phyloP scores from a whole-genome alignment of 768 basidiomycete genomes.

The Phaffia tasmanica region DNA sequence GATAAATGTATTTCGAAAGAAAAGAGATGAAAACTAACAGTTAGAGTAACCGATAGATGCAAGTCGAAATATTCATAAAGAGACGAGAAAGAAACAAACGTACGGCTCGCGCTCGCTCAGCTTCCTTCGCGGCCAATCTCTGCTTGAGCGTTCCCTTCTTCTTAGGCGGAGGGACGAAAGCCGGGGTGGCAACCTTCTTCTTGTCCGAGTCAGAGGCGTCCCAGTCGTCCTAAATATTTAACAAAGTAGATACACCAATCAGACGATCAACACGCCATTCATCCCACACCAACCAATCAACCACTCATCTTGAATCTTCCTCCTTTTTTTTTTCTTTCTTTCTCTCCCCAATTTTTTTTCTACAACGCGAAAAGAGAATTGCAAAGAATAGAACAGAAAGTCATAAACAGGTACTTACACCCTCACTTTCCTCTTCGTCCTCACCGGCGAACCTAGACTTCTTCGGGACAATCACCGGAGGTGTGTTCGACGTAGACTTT shows the following conservation, averaged over 20 bases:
- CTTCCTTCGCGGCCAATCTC: constrained; percentile 87
- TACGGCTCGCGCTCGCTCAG: constrained; percentile 39
- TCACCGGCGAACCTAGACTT: constrained; percentile 21
- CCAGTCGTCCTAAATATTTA: constrained; percentile 70
- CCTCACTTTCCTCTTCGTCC: constrained; percentile 21
- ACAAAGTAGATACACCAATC: background rate
- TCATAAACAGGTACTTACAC: constrained; percentile 4
- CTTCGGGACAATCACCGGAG: constrained; percentile 18
- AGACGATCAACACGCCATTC: no score
- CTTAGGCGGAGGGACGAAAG: constrained; percentile 57
- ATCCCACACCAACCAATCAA: no score
- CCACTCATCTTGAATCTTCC: no score
- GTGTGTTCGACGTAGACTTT: background rate
- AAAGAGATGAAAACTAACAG: background rate
- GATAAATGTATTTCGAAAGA: background rate
- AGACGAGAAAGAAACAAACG: constrained; percentile 19
- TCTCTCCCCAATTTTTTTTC: background rate
- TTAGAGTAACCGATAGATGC: no score
- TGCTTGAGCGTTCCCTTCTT: constrained; percentile 88
- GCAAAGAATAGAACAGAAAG: background rate
- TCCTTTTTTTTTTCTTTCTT: background rate
- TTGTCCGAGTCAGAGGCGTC: constrained; percentile 64
- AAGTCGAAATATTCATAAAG: background rate
- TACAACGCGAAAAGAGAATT: background rate
- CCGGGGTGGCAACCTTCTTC: constrained; percentile 38